Percentiles rank a stretch among this genome's conserved stretches.
These are phyloP conservation scores for Phytophthora boehmeriae DNA, from an alignment of 352 stramenopile genomes.

Conservation along the genomic window DNA sequence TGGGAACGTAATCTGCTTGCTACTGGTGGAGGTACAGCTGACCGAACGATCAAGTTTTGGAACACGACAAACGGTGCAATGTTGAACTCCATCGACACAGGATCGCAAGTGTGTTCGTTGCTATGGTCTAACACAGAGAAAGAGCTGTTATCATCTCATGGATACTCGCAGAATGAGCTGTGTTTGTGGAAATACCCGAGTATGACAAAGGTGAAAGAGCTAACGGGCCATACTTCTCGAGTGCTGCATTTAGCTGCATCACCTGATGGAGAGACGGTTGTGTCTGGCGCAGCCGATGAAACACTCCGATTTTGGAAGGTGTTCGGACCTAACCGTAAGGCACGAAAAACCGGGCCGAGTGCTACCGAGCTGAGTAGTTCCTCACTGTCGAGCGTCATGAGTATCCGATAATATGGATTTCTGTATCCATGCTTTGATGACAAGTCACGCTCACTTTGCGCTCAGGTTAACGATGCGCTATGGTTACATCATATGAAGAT, in stretches of 20 bases:
- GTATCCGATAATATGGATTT: slow-evolving; percentile 64
- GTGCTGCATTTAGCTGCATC: slow-evolving; percentile 97
- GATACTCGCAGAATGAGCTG: slow-evolving; percentile 98
- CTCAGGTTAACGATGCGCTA: slow-evolving; percentile 11
- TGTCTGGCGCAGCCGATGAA: slow-evolving; percentile 98
- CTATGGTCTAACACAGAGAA: slow-evolving; percentile 94
- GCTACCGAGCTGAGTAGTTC: slow-evolving; percentile 64
- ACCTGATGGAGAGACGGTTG: slow-evolving; percentile 97
- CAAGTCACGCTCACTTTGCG: slow-evolving; percentile 9
- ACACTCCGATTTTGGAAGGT: slow-evolving; percentile 99
- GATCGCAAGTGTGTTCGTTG: slow-evolving; percentile 97
- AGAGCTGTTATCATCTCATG: slow-evolving; percentile 97
- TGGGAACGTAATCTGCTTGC: slow-evolving; percentile 98
- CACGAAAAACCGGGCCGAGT: slow-evolving; percentile 59
- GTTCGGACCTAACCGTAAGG: slow-evolving; percentile 92
- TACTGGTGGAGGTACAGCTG: slow-evolving; percentile 96
- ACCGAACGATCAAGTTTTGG: slow-evolving; percentile 99
- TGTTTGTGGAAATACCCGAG: slow-evolving; percentile 99
- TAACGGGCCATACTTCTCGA: slow-evolving; percentile 96
- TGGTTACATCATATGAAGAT: slow-evolving; percentile 4
- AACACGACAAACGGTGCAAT: slow-evolving; percentile 95
- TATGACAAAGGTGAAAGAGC: slow-evolving; percentile 98
- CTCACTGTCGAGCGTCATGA: slow-evolving; percentile 81
- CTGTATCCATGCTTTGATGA: slow-evolving; percentile 1
- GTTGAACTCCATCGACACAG: slow-evolving; percentile 97